Percentiles rank a stretch among this genome's conserved stretches.
Evolutionary conservation across 768 basidiomycete species (phyloP).

Genomic region (Coprinopsis marcescibilis): DNA sequence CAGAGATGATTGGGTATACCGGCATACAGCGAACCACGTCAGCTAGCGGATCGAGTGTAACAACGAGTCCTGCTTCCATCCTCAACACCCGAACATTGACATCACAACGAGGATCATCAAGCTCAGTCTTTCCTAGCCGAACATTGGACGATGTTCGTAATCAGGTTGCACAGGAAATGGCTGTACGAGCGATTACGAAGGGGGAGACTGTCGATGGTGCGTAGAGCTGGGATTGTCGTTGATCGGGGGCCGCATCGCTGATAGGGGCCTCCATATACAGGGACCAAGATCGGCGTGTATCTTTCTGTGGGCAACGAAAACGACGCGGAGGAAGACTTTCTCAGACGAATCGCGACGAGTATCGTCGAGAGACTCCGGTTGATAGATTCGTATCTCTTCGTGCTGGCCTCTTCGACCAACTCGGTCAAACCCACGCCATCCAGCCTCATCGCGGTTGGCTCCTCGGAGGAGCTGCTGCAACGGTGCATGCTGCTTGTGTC

Average conservation of each 20-base stretch:
- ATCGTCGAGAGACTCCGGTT: conserved; percentile 38
- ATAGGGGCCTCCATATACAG: conserved; percentile 17
- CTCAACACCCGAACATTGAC: no score
- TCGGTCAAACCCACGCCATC: conserved; percentile 25
- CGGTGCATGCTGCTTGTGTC: conserved; percentile 59
- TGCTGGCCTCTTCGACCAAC: conserved; percentile 44
- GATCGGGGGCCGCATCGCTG: neutral
- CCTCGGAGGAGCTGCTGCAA: conserved; percentile 51
- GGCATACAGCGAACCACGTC: no score
- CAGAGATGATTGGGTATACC: no score
- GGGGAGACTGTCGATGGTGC: conserved; percentile 44
- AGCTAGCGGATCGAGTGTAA: no score
- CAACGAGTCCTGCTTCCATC: no score
- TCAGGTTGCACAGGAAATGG: conserved; percentile 54
- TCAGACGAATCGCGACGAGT: conserved; percentile 46
- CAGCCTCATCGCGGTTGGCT: conserved; percentile 53
- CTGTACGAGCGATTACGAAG: conserved; percentile 46
- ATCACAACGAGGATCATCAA: no score
- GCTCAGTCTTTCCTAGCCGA: conserved; percentile 27
- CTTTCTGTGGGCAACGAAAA: conserved; percentile 43
- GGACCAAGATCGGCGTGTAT: conserved; percentile 52
- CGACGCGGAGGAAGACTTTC: conserved; percentile 46
- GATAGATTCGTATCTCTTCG: conserved; percentile 40
- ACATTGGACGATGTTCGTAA: conserved; percentile 57
- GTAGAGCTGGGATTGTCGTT: neutral